Base-by-base conservation (phyloP, 2,329 filamentous ascomycete species). In the Dothideomycetidae sp. region DNA sequence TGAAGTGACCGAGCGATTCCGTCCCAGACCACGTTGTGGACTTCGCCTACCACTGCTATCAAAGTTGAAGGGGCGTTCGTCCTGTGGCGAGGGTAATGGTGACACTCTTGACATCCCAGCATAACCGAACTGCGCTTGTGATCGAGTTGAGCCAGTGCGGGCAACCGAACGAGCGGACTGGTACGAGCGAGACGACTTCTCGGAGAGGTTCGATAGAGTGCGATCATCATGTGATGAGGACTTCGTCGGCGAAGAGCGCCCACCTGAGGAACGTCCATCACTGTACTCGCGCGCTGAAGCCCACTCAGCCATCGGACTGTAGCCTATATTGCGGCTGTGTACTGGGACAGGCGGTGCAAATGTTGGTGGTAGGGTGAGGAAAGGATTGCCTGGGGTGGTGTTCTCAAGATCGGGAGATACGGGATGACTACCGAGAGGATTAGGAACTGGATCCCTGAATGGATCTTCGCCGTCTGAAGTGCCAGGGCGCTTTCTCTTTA, bases 191-290 rank as follows among this genome's bases (percentile, higher is more conserved):
- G 54, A 53, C 14, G 68, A 71, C 5, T 55, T 55, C 10, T 73
- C 70, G 38, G 69, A 73, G 3, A 75, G 55, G 18, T 64, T 68
- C 1, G 70, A 74, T 3, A 61, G 61, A 2, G 70, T 75, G 13
- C 70, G 63, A 23, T 73, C 68, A 29, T 73, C 68, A 19, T 59
- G 65, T 26, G 36, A 38, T 3, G 36, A 32, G 7, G 36, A 38
- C 43, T 67, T 69, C 2, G 65, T 60, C 1, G 67, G 64, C 2
- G 68, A 70, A 1, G 54, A 39, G 10, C 59, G 56, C 3, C 65
- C 59, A 10, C 39, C 39, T 14, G 17, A 21, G 17, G 26, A 21
- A 10, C 29, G 26, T 5, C 23, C 34, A 13, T 19, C 19, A 28
- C 26, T 13, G 14, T 37, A 38, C 3, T 38, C 21, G 21, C 21